Percentiles rank a stretch among this genome's conserved stretches.
Evolutionary conservation across 148 eudicot species (phyloP).

Genomic region (Hydrangea macrophylla): DNA sequence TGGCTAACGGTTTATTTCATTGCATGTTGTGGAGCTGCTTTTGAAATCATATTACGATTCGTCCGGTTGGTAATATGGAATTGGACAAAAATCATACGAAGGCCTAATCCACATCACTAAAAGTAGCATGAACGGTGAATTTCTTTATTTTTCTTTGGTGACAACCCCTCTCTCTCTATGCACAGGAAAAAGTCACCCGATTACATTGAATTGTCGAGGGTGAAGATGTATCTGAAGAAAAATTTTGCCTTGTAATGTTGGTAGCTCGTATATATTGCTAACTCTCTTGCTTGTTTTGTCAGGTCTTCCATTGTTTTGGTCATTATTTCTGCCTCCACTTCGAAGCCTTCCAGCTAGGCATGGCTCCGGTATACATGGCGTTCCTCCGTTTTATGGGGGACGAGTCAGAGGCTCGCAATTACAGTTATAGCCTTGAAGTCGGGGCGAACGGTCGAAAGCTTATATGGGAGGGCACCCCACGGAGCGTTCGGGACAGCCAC

Average conservation of each 20-base stretch:
- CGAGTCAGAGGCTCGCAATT: slow-evolving; percentile 24
- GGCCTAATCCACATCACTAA: no score
- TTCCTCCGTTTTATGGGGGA: slow-evolving; percentile 29
- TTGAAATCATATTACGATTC: not conserved
- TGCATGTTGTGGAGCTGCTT: not conserved
- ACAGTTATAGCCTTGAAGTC: slow-evolving; percentile 25
- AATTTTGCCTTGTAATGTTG: no score
- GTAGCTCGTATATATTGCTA: not conserved
- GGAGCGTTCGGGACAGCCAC: slow-evolving; percentile 26
- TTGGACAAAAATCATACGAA: no score
- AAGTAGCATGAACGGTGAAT: no score
- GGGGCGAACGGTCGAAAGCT: slow-evolving; percentile 32
- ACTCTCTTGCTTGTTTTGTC: not conserved
- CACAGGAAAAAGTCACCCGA: no score
- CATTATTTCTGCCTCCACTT: slow-evolving; percentile 29
- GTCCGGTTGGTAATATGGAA: no score
- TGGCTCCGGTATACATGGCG: slow-evolving; percentile 26
- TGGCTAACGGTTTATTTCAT: not conserved
- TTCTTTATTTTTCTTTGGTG: not conserved
- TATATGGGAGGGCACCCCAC: slow-evolving; percentile 30
- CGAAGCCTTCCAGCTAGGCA: slow-evolving; percentile 25
- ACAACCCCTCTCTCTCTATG: not conserved
- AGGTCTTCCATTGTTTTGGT: slow-evolving; percentile 27
- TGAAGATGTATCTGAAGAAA: no score
- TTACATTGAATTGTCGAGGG: no score